Evolutionary conservation across 1,284 basidiomycete species (phyloP).

Genomic region (Coniferiporia weirii): DNA sequence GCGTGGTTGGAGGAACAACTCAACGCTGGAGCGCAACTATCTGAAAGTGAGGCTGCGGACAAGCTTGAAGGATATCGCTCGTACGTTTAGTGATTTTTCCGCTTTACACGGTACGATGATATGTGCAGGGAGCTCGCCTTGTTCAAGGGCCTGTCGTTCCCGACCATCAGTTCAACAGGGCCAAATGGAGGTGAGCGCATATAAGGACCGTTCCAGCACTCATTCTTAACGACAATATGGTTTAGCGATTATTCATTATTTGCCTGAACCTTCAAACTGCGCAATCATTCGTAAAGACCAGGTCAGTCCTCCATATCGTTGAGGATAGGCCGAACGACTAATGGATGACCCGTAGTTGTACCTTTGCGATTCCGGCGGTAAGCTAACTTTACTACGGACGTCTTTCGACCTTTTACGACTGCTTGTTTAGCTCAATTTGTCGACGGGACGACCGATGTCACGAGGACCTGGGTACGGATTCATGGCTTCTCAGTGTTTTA

Average conservation of each 20-base stretch:
- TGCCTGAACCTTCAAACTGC: slow-evolving; percentile 71
- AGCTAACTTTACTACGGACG: slow-evolving; percentile 13
- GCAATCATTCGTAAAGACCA: slow-evolving; percentile 73
- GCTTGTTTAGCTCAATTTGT: slow-evolving; percentile 66
- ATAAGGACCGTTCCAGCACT: background rate
- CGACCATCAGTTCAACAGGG: slow-evolving; percentile 88
- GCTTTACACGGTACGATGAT: background rate
- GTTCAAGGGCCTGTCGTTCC: slow-evolving; percentile 88
- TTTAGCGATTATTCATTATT: slow-evolving; percentile 90
- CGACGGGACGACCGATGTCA: slow-evolving; percentile 95
- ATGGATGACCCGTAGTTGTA: slow-evolving; percentile 56
- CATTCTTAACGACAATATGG: background rate
- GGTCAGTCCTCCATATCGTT: slow-evolving; percentile 32
- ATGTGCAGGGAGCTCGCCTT: slow-evolving; percentile 56
- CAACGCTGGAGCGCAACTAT: slow-evolving; percentile 55
- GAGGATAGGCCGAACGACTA: slow-evolving; percentile 3
- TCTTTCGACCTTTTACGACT: background rate
- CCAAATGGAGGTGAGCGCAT: slow-evolving; percentile 70
- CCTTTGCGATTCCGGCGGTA: slow-evolving; percentile 91
- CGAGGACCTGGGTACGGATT: slow-evolving; percentile 70
- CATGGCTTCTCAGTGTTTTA: background rate
- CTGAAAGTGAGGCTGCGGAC: slow-evolving; percentile 79
- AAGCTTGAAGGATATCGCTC: slow-evolving; percentile 77
- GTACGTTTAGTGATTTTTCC: slow-evolving; percentile 40
- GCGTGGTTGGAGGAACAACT: slow-evolving; percentile 91